Evolutionary conservation across 2,329 filamentous ascomycete species (phyloP).

Genomic region (Diaporthe aspalathi): DNA sequence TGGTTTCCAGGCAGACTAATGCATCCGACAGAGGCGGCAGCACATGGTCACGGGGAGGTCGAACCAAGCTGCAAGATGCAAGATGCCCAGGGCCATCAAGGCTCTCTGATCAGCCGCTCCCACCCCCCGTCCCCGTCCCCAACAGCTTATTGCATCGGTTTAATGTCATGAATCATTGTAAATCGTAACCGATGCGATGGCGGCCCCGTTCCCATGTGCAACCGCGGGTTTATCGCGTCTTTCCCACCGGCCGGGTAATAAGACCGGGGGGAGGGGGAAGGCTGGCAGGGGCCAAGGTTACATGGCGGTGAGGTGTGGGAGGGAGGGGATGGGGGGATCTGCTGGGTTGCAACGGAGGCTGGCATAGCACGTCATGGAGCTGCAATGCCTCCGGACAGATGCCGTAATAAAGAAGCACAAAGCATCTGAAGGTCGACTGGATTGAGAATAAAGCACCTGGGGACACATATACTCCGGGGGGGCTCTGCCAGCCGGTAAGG

Average conservation of each 20-base stretch:
- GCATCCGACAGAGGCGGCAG: background rate
- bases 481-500: background rate
- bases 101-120: slow-evolving; percentile 3
- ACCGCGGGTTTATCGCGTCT: background rate
- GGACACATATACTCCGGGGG: slow-evolving; percentile 6
- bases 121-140: background rate
- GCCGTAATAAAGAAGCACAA: background rate
- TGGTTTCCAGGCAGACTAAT: background rate
- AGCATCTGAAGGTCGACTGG: background rate
- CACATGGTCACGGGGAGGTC: slow-evolving; percentile 13
- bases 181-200: slow-evolving; percentile 10
- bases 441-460: background rate
- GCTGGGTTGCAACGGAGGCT: slow-evolving; percentile 12
- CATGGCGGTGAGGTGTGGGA: slow-evolving; percentile 20
- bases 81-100: background rate
- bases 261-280: background rate
- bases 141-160: background rate
- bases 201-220: background rate
- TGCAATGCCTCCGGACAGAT: background rate
- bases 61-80: no score
- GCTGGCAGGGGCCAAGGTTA: no score
- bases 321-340: background rate
- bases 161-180: slow-evolving; percentile 25
- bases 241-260: slow-evolving; percentile 7
- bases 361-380: slow-evolving; percentile 13